Percentiles rank a stretch among this genome's conserved stretches.
Conservation (phyloP, 805 yeast genomes). For the Gaillardinia entomophila region DNA sequence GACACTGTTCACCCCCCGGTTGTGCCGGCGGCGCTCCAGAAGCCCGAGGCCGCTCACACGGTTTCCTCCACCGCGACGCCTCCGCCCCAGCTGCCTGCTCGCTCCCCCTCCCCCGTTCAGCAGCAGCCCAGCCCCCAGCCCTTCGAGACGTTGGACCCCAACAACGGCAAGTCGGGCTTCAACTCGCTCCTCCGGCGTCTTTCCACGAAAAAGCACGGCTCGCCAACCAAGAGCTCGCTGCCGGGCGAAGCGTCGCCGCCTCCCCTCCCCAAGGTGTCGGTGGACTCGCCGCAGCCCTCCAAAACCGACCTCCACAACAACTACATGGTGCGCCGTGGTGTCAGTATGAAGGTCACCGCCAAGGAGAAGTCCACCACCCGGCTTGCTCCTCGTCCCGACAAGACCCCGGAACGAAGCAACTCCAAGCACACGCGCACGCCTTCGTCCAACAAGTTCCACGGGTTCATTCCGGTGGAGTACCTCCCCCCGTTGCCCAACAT, state of each 20-base stretch:
- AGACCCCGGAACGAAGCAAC: background rate
- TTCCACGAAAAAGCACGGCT: constrained; percentile 26
- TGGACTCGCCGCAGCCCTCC: constrained; percentile 2
- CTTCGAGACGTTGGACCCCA: constrained; percentile 30
- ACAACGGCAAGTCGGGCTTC: constrained; percentile 22
- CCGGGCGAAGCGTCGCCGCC: constrained; percentile 1
- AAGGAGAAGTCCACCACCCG: constrained; percentile 38
- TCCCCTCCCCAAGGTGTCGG: constrained; percentile 7
- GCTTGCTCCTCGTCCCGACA: constrained; percentile 4
- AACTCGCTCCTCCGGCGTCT: constrained; percentile 32
- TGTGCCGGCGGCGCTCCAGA: constrained; percentile 16
- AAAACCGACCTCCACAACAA: constrained; percentile 10
- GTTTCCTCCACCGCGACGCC: constrained; percentile 11
- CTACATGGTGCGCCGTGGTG: constrained; percentile 53
- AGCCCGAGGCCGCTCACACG: constrained; percentile 39
- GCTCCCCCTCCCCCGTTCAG: constrained; percentile 12
- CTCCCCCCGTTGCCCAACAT: constrained; percentile 42
- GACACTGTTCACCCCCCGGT: constrained; percentile 1
- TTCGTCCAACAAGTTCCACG: constrained; percentile 26
- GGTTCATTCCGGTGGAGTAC: constrained; percentile 37
- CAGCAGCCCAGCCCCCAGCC: constrained; percentile 25
- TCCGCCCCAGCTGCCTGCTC: constrained; percentile 3
- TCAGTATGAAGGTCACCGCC: constrained; percentile 55
- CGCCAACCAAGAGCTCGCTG: constrained; percentile 3
- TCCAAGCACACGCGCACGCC: constrained; percentile 13